A percentile compares a stretch with the other conserved stretches of the same genome.
phyloP scores from a whole-genome alignment of 352 stramenopile genomes.

The Blastocystis sp. region DNA sequence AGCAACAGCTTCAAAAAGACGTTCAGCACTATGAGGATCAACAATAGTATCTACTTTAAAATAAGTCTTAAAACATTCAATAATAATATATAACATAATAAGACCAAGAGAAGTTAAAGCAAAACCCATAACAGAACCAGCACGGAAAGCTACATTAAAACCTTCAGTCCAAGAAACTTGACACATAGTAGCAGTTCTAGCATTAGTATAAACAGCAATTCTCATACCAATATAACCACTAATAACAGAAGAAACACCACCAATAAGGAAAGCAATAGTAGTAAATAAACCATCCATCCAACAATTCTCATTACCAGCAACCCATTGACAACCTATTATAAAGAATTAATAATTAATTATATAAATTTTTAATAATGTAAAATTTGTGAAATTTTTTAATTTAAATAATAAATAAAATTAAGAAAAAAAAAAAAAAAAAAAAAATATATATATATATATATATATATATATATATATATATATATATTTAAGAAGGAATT shows the following conservation, averaged over 20 bases:
- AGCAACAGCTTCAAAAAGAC: slow-evolving; percentile 80
- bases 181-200: slow-evolving; percentile 82
- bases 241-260: slow-evolving; percentile 83
- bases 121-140: slow-evolving; percentile 95
- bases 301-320: slow-evolving; percentile 40
- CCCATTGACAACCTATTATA: no score
- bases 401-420: slow-evolving; percentile 49
- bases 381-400: no score
- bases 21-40: slow-evolving; percentile 46
- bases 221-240: slow-evolving; percentile 97
- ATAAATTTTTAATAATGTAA: no score
- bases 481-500: no score
- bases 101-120: slow-evolving; percentile 81
- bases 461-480: no score
- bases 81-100: slow-evolving; percentile 82
- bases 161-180: slow-evolving; percentile 76
- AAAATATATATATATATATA: no score
- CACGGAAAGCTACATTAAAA: slow-evolving; percentile 92
- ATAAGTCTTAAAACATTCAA: slow-evolving; percentile 69
- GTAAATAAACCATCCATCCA: slow-evolving; percentile 74
- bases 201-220: slow-evolving; percentile 93
- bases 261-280: slow-evolving; percentile 81
- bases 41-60: slow-evolving; percentile 50
- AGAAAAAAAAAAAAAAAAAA: slow-evolving; percentile 43
- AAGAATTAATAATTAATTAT: no score